These are phyloP conservation scores for Claviceps humidiphila DNA, from an alignment of 2,329 filamentous ascomycete genomes.

Conservation along the genomic window DNA sequence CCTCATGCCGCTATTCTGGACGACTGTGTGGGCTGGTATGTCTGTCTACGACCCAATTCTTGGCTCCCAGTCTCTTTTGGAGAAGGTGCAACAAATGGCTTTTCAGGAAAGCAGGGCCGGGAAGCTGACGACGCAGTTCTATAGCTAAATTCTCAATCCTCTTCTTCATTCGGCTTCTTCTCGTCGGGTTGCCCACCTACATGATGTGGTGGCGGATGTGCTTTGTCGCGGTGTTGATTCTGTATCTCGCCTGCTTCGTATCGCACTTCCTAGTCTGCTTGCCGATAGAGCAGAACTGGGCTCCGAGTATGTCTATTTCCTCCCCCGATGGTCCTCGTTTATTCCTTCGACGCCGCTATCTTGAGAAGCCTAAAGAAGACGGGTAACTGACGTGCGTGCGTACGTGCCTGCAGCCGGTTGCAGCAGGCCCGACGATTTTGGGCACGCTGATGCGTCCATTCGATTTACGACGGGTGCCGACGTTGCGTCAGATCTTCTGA, in stretches of 20 bases:
- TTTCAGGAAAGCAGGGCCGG: too few species aligned
- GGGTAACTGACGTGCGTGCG: neutral
- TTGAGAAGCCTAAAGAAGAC: neutral
- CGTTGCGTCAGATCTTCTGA: neutral
- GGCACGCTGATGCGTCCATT: neutral
- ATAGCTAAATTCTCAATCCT: neutral
- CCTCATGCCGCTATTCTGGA: neutral
- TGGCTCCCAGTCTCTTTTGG: neutral
- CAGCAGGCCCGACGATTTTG: neutral
- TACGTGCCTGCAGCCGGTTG: neutral
- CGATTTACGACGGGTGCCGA: neutral
- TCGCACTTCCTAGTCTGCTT: neutral
- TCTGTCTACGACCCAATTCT: neutral
- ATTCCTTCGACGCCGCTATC: neutral
- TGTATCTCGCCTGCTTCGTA: neutral
- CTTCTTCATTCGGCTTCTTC: neutral
- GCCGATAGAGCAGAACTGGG: neutral
- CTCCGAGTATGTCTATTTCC: neutral
- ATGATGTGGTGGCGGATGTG: neutral
- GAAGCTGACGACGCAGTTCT: neutral
- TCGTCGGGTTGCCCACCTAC: neutral
- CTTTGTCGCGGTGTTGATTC: neutral
- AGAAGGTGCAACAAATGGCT: too few species aligned
- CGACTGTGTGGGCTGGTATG: neutral
- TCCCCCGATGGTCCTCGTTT: neutral